Evolutionary conservation across 305 asterid species (phyloP), one percentile per base, ranked within the genome.

Genomic region (Vinca major): DNA sequence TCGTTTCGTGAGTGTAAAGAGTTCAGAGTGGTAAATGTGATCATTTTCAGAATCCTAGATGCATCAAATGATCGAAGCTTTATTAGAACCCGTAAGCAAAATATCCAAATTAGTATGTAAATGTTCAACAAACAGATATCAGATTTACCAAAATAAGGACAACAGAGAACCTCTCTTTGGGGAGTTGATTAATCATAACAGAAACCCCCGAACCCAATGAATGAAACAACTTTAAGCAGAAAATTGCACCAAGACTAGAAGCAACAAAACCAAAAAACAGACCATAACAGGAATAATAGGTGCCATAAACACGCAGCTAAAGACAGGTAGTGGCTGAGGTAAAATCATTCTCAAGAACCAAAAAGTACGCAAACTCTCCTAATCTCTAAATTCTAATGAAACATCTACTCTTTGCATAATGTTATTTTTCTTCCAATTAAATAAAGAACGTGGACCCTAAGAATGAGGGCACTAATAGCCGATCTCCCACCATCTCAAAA

Each of bases 11-110:
- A 93, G 73, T 37, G 93, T 81, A 69, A 93, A 93, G 71, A 86
- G 93, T 81, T 93, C 99, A 17, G 96, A 87, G 82, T 93, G 96
- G 83, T 93, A 93, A 82, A 93, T 93, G 78, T 93, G 97, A 75
- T 93, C 96, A 75, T 93, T 93, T 77, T 89, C 97, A 75, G 99
- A 87, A 85, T 93, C 99, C 99, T 93, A 75, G 26, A 62, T 48
- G 63, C 62, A 65, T 36, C 45, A 21, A 65, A 58, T 11, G 11
- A 14, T 12, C 17, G 53, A 20, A 9, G 37, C 33, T 43, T 70
- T 44, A 61, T 48, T 33, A 58, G 68, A 63, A n/a, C 11, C 9
- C 17, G 44, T 7, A 45, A 44, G 47, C 6, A 54, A 20, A 63
- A 17, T 62, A 17, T n/a, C 39, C 20, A 5, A 33, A 60, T 60